Base-by-base conservation (phyloP, 371 early-diverging fungal species). In the Blakeslea trispora region DNA sequence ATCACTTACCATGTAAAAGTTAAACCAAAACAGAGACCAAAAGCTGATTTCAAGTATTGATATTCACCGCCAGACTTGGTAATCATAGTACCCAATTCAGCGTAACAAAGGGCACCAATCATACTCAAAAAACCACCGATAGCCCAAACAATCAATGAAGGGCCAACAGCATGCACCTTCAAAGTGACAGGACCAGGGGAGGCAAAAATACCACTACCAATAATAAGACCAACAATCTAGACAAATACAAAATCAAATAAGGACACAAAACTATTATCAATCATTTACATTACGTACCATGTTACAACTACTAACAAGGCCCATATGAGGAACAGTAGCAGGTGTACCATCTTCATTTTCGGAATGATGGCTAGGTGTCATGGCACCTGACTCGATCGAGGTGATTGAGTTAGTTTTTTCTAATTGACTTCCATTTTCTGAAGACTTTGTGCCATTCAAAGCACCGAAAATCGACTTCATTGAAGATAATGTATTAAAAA, bases 171-270 rank as follows among this genome's bases (percentile, higher is more conserved):
- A n/a, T 68, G 72, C 2, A 74, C 71, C 28, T 69, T 66, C n/a
- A 73, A 47, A 10, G 65, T 64, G 1, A 84, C 77, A 28, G 81
- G 80, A 9, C 86, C 86, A 5, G 84, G 84, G 3, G 81, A 75
- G 28, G 86, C 82, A 65, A 84, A 86, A 24, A 86, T 84, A 40
- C 86, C 86, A 59, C 75, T 74, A 24, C 86, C 86, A 47, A 85
- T 85, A 41, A 72, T 73, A 37, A 82, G 66, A 10, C 83, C 83
- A 49, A 85, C 66, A 59, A 82, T 83, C 58, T 71, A 57, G 7
- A 24, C 14, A 32, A 51, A 21, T 1, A 23, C 2, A 23, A 5
- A 59, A 22, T 23, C 9, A 43, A 19, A 40, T 8, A 23, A 32
- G 22, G n/a, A 19, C 31, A 50, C n/a, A 35, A 15, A 45, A 22